phyloP scores from a whole-genome alignment of 2,329 filamentous ascomycete genomes.

The Ophiosphaerella narmari region DNA sequence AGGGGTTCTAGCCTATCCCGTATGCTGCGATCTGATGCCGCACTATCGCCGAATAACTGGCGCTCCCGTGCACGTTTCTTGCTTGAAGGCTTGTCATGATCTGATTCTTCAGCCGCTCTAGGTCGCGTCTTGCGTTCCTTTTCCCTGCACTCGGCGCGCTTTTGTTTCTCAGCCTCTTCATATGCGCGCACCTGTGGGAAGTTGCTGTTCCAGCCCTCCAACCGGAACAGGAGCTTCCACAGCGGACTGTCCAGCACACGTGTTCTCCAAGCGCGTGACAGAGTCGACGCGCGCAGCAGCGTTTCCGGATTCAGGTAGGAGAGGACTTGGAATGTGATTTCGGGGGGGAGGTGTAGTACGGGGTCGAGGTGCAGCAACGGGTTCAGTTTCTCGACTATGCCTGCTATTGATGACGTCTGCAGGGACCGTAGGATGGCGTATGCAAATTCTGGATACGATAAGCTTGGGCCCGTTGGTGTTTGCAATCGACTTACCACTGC shows the following conservation, averaged over 20 bases:
- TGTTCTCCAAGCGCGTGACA: slow-evolving; percentile 81
- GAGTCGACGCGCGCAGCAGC: slow-evolving; percentile 75
- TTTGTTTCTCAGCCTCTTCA: slow-evolving; percentile 61
- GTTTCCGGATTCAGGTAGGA: slow-evolving; percentile 82
- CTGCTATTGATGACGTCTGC: slow-evolving; percentile 77
- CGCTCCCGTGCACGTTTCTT: slow-evolving; percentile 58
- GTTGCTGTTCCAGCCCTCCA: slow-evolving; percentile 84
- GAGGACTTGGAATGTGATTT: slow-evolving; percentile 89
- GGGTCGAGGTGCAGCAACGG: slow-evolving; percentile 93
- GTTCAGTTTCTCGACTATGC: slow-evolving; percentile 78
- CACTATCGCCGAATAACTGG: slow-evolving; percentile 48
- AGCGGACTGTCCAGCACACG: slow-evolving; percentile 81
- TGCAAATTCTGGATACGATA: slow-evolving; percentile 67
- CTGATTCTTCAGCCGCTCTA: slow-evolving; percentile 51
- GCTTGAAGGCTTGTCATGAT: slow-evolving; percentile 55
- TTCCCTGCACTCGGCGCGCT: slow-evolving; percentile 41
- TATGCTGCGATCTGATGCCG: slow-evolving; percentile 25
- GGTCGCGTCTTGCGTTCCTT: slow-evolving; percentile 54
- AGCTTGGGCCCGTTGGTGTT: not conserved
- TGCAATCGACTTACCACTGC: slow-evolving; percentile 54
- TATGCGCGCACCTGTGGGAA: slow-evolving; percentile 65
- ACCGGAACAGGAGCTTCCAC: slow-evolving; percentile 81
- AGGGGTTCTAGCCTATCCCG: slow-evolving; percentile 25
- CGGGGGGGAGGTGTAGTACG: slow-evolving; percentile 79
- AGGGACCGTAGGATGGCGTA: slow-evolving; percentile 78